Percentiles rank a stretch among this genome's conserved stretches.
Evolutionary conservation across 768 basidiomycete genomes (phyloP).

Genomic region (Neoboletus subvelutipes): DNA sequence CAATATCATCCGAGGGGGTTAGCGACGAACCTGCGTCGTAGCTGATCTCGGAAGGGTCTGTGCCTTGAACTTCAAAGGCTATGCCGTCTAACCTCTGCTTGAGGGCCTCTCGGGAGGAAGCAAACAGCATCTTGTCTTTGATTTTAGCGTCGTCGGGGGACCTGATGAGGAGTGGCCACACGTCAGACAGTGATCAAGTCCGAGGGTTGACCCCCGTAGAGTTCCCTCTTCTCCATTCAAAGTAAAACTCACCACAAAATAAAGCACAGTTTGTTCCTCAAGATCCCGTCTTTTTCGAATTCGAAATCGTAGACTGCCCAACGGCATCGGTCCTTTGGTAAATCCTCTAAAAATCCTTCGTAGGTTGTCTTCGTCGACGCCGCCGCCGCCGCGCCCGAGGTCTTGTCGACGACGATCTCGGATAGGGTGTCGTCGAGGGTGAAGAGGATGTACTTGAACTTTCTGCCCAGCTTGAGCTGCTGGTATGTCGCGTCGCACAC

Average conservation of each 20-base stretch:
- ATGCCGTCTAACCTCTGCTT: constrained; percentile 73
- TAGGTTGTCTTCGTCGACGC: constrained; percentile 39
- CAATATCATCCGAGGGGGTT: neutral
- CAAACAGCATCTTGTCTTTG: constrained; percentile 91
- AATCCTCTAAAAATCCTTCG: constrained; percentile 68
- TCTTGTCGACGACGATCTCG: constrained; percentile 80
- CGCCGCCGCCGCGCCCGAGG: constrained; percentile 42
- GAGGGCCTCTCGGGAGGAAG: constrained; percentile 83
- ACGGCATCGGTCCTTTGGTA: constrained; percentile 74
- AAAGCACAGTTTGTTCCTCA: constrained; percentile 84
- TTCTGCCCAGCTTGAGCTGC: constrained; percentile 39
- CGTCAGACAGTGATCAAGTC: neutral
- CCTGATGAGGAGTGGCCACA: constrained; percentile 45
- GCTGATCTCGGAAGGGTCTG: constrained; percentile 71
- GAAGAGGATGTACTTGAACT: constrained; percentile 83
- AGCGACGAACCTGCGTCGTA: constrained; percentile 60
- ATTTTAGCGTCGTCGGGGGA: constrained; percentile 81
- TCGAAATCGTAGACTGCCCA: constrained; percentile 96
- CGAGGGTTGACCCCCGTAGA: neutral
- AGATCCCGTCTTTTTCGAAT: constrained; percentile 64
- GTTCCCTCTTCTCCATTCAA: neutral
- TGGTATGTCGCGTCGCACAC: constrained; percentile 43
- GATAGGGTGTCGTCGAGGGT: constrained; percentile 55
- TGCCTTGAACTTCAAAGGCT: constrained; percentile 81
- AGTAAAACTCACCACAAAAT: constrained; percentile 62